Percentiles rank a stretch among this genome's conserved stretches.
Conservation (phyloP, 805 yeast species). For the Clavispora vitiphila region DNA sequence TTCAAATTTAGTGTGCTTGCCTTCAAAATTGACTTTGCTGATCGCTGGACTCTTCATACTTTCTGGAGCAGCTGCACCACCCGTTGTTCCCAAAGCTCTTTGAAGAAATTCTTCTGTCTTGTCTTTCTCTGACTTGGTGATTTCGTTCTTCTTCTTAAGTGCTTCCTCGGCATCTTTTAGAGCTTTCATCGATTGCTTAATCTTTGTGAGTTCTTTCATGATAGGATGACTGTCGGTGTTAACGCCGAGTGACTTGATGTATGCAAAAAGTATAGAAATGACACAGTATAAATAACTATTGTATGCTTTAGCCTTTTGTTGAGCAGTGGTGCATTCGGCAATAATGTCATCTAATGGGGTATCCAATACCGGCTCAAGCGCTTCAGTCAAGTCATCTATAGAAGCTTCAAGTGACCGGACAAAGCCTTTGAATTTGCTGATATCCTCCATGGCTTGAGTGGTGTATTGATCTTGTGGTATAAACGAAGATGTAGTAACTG, state of each 20-base stretch:
- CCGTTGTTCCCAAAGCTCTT: slow-evolving; percentile 38
- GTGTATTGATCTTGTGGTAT: not conserved
- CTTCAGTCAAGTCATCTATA: slow-evolving; percentile 28
- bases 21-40: slow-evolving; percentile 46
- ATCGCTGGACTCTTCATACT: slow-evolving; percentile 44
- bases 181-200: slow-evolving; percentile 63
- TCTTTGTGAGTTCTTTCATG: slow-evolving; percentile 60
- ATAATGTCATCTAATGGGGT: slow-evolving; percentile 38
- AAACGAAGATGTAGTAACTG: not conserved
- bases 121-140: slow-evolving; percentile 19
- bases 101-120: slow-evolving; percentile 44
- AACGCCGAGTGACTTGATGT: slow-evolving; percentile 53
- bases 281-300: slow-evolving; percentile 47
- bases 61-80: slow-evolving; percentile 27
- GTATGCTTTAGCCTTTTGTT: slow-evolving; percentile 25
- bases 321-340: slow-evolving; percentile 15
- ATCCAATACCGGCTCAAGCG: slow-evolving; percentile 32
- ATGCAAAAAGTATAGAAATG: slow-evolving; percentile 53
- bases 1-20: slow-evolving; percentile 49
- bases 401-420: slow-evolving; percentile 34
- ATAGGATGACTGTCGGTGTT: slow-evolving; percentile 58
- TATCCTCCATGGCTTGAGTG: slow-evolving; percentile 39
- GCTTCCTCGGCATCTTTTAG: slow-evolving; percentile 37
- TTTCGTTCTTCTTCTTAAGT: slow-evolving; percentile 15
- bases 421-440: slow-evolving; percentile 37